These are phyloP conservation scores for Cylindrodendrum hubeiense DNA, from an alignment of 2,329 filamentous ascomycete species.

Conservation along the genomic window DNA sequence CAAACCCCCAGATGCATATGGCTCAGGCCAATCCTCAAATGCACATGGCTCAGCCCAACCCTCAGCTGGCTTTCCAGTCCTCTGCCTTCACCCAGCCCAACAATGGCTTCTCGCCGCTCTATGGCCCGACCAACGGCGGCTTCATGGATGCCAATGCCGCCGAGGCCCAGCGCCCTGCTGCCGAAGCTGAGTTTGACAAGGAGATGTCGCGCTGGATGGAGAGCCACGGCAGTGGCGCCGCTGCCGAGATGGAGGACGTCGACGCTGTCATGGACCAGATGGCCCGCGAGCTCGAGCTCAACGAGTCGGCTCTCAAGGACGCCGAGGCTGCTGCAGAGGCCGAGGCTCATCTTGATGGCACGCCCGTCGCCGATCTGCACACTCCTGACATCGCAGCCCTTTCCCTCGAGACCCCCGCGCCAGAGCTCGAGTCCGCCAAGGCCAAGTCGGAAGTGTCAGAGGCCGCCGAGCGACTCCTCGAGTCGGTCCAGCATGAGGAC, in stretches of 20 bases:
- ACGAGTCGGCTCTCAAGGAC: conserved; percentile 46
- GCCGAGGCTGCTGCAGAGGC: conserved; percentile 26
- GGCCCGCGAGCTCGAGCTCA: conserved; percentile 55
- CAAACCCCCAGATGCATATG: conserved; percentile 18
- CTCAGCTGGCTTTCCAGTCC: conserved; percentile 45
- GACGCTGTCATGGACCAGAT: conserved; percentile 59
- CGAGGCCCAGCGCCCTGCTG: conserved; percentile 35
- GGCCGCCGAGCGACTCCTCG: conserved; percentile 56
- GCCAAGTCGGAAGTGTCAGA: conserved; percentile 55
- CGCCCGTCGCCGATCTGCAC: too few species aligned
- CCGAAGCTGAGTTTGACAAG: conserved; percentile 53
- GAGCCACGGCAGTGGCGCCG: conserved; percentile 45
- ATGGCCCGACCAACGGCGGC: conserved; percentile 41
- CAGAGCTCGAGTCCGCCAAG: conserved; percentile 36
- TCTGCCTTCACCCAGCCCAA: conserved; percentile 46
- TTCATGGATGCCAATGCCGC: conserved; percentile 41
- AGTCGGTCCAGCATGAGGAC: conserved; percentile 58
- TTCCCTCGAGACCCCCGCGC: conserved; percentile 37
- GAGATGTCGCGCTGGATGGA: conserved; percentile 59
- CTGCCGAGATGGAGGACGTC: conserved; percentile 52
- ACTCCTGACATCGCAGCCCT: conserved; percentile 50
- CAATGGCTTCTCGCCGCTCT: conserved; percentile 45
- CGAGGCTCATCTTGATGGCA: conserved; percentile 24
- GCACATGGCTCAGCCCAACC: conserved; percentile 38
- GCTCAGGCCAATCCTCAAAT: conserved; percentile 36